Evolutionary conservation across 306 rosid genomes (phyloP).

Genomic region (Vigna hirtella): DNA sequence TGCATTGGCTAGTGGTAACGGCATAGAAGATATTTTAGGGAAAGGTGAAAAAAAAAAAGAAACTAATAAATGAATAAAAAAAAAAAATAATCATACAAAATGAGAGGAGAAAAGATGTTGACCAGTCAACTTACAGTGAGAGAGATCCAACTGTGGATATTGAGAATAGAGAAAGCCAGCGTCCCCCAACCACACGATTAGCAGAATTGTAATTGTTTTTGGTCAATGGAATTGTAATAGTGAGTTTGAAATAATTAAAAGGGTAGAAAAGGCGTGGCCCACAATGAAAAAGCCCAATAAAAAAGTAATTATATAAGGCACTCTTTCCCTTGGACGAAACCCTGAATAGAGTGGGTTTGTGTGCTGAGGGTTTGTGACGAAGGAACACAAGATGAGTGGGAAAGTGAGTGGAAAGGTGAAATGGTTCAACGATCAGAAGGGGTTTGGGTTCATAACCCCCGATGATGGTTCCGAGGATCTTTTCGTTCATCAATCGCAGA

Average conservation of each 20-base stretch:
- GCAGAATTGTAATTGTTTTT: not conserved
- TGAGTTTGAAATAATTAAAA: not conserved
- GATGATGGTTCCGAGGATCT: conserved; percentile 77
- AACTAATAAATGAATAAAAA: not conserved
- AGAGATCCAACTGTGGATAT: conserved; percentile 5
- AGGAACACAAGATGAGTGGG: conserved; percentile 49
- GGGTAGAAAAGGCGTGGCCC: conserved; percentile 17
- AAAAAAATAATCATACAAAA: not conserved
- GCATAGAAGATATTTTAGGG: conserved; percentile 27
- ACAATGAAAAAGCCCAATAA: conserved; percentile 33
- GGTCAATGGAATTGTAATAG: not conserved
- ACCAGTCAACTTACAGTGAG: conserved; percentile 15
- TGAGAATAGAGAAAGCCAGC: not conserved
- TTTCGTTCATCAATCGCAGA: conserved; percentile 85
- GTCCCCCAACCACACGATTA: conserved; percentile 41
- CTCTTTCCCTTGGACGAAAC: not conserved
- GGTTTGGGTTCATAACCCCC: conserved; percentile 91
- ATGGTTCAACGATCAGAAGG: conserved; percentile 93
- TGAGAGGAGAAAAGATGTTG: conserved; percentile 27
- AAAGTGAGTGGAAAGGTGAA: conserved; percentile 77
- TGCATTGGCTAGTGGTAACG: not conserved
- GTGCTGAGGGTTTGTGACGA: conserved; percentile 6
- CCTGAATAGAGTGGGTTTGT: not conserved
- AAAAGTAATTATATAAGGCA: not conserved
- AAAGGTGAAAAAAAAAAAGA: not conserved